Conservation (phyloP, 1,139 yeast species). For the Saccharomyces hybrid region DNA sequence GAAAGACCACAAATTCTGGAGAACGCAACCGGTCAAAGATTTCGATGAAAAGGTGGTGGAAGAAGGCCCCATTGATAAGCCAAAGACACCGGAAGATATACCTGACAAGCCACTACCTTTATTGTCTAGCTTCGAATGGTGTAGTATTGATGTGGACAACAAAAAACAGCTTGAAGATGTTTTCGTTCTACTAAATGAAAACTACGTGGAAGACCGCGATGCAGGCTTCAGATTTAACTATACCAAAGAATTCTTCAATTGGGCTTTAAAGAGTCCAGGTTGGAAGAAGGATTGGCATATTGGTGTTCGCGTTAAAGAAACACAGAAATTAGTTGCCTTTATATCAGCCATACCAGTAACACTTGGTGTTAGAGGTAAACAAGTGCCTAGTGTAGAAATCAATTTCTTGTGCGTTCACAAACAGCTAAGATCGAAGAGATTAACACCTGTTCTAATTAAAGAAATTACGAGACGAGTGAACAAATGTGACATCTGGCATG, state of each 20-base stretch:
- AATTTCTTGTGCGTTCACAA: slow-evolving; percentile 92
- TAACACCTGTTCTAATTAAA: slow-evolving; percentile 88
- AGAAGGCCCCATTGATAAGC: slow-evolving; percentile 78
- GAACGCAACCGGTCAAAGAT: slow-evolving; percentile 87
- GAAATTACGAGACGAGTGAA: slow-evolving; percentile 94
- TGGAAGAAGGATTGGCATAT: slow-evolving; percentile 86
- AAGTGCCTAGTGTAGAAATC: slow-evolving; percentile 71
- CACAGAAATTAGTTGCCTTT: slow-evolving; percentile 78
- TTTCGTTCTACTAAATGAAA: slow-evolving; percentile 70
- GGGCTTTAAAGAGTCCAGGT: slow-evolving; percentile 96
- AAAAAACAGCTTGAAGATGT: slow-evolving; percentile 41
- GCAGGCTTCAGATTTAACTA: slow-evolving; percentile 89
- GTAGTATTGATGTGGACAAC: slow-evolving; percentile 59
- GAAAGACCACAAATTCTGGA: slow-evolving; percentile 95
- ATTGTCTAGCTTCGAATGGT: slow-evolving; percentile 81
- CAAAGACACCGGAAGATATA: slow-evolving; percentile 63
- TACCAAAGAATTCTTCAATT: slow-evolving; percentile 70
- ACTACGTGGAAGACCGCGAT: slow-evolving; percentile 91
- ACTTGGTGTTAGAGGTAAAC: slow-evolving; percentile 51
- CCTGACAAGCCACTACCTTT: slow-evolving; percentile 63
- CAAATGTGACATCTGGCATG: slow-evolving; percentile 83
- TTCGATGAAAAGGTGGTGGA: slow-evolving; percentile 56
- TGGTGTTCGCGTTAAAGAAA: slow-evolving; percentile 78
- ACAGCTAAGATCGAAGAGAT: slow-evolving; percentile 82
- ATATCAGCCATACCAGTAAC: slow-evolving; percentile 84